Base-by-base conservation (phyloP, 768 basidiomycete species). In the Clitopilus passeckerianus region DNA sequence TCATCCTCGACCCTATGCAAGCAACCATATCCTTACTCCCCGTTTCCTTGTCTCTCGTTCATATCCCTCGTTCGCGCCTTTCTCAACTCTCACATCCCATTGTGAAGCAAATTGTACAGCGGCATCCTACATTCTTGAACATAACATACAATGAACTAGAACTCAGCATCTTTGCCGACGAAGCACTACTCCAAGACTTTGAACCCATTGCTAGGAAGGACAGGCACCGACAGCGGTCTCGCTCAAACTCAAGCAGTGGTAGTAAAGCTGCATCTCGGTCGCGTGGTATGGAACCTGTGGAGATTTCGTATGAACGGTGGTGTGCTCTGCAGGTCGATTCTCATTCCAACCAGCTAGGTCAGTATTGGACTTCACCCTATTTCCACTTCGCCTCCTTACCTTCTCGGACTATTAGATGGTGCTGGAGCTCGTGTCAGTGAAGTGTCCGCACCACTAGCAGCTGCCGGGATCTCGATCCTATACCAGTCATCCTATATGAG, bases 401-500 rank as follows among this genome's bases (percentile, higher is more conserved):
- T 61, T 56, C 52, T 34, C 41, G 46, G 46, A 30, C 22, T 43
- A 41, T 1, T 63, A 89, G 87, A 86, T 68, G 84, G 80, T 61
- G 85, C 87, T 5, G 89, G 89, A 12, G 85, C 86, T 18, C 80
- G 90, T 52, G 84, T 91, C 0, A 83, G 86, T 61, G 89, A 91
- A 66, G 76, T 93, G 33, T 91, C 91, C 20, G 85, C 87, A 15
- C 88, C 86, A 33, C 74, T 93, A 18, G 89, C 89, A 10, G 85
- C 83, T 12, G 87, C 86, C 35, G 88, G 89, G 2, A 90, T 93
- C 35, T 89, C 87, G 33, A 92, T 93, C 54, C 75, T 92, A 14
- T 93, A 92, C 70, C 88, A 90, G 67, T 90, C 88, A 5, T 89
- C 89, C 1, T 91, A 92, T 70, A 85, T 84, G 81, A 86, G 88